phyloP scores from a whole-genome alignment of 2,329 filamentous ascomycete genomes.

The Rachicladosporium sp. region DNA sequence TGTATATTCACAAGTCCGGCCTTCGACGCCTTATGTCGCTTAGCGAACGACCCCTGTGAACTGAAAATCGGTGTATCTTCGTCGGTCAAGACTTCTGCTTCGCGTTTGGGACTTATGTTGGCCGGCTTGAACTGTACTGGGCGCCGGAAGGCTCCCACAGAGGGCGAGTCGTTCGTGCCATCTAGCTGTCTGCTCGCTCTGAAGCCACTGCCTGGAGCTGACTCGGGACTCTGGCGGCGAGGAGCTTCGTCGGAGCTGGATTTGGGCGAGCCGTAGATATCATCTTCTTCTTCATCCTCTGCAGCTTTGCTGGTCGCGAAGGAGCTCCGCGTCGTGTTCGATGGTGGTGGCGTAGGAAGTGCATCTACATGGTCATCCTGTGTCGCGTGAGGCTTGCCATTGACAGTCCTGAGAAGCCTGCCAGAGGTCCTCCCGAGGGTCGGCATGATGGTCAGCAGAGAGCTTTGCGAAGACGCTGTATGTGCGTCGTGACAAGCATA shows the following conservation, averaged over 20 bases:
- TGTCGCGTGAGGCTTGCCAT: conserved; percentile 24
- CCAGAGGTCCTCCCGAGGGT: not conserved
- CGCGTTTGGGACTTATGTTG: conserved; percentile 5
- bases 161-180: not conserved
- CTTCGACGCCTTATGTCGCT: conserved; percentile 13
- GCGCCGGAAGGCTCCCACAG: not conserved
- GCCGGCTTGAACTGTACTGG: not conserved
- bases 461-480: no score
- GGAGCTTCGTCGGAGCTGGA: conserved; percentile 9
- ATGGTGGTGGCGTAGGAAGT: conserved; percentile 6
- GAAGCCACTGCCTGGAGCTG: conserved; percentile 5
- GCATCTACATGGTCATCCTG: conserved; percentile 23
- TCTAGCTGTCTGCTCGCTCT: conserved; percentile 2
- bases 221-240: conserved; percentile 5
- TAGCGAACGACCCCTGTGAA: conserved; percentile 5
- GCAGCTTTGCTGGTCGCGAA: not conserved
- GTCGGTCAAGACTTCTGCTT: not conserved
- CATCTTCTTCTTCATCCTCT: conserved; percentile 3
- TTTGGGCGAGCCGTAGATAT: conserved; percentile 7
- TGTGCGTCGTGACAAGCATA: no score
- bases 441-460: not conserved
- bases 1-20: conserved; percentile 15
- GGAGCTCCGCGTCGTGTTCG: conserved; percentile 2
- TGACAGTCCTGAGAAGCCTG: conserved; percentile 21
- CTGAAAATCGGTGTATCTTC: conserved; percentile 8